phyloP scores from a whole-genome alignment of 495 filamentous ascomycete genomes.

The Achaetomiella virescens region DNA sequence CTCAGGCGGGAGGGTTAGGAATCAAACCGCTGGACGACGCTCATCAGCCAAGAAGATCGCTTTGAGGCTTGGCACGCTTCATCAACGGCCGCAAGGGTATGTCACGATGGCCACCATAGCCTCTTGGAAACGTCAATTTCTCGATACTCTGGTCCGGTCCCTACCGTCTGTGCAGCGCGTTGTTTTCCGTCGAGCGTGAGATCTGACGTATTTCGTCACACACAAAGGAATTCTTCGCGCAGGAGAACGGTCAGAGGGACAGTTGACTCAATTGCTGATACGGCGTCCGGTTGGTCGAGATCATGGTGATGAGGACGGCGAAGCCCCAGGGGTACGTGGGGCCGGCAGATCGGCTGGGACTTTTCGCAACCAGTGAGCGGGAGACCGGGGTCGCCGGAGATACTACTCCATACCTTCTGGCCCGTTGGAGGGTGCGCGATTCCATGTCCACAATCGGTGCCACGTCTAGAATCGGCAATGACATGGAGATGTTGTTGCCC shows the following conservation, averaged over 20 bases:
- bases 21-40: neutral
- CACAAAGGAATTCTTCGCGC: neutral
- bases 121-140: neutral
- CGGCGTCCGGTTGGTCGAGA: neutral
- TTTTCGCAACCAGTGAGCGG: constrained; percentile 1
- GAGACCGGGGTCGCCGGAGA: neutral
- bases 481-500: neutral
- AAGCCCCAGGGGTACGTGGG: neutral
- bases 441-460: constrained; percentile 4
- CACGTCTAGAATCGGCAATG: constrained; percentile 9
- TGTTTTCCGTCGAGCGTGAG: neutral
- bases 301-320: neutral
- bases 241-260: neutral
- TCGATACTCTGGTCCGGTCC: neutral
- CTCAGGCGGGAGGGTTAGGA: neutral
- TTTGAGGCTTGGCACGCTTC: neutral
- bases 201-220: constrained; percentile 6
- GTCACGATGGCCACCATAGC: constrained; percentile 11
- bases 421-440: constrained; percentile 1
- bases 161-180: neutral
- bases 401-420: neutral
- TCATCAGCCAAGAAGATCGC: neutral
- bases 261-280: neutral
- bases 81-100: constrained; percentile 1
- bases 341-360: constrained; percentile 4